Percentiles rank a stretch among this genome's conserved stretches.
Conservation (phyloP, 495 filamentous ascomycete species). For the Aspergillus ostianus region DNA sequence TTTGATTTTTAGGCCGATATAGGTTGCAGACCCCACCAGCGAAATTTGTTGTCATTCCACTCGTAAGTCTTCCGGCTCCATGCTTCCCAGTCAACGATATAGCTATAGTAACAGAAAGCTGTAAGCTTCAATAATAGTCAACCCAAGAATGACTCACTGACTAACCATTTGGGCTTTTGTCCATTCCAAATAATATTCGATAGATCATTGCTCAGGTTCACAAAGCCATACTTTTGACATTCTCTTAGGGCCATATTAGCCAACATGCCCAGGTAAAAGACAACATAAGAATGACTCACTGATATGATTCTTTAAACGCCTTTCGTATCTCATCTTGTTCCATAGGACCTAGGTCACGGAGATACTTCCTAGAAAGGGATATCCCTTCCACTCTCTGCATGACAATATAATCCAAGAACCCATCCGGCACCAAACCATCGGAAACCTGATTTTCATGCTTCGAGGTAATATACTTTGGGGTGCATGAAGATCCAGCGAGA, state of each 20-base stretch:
- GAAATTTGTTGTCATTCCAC: slow-evolving; percentile 8
- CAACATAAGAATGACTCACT: neutral
- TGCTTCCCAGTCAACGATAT: slow-evolving; percentile 12
- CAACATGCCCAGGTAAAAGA: neutral
- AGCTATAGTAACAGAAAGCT: slow-evolving; percentile 9
- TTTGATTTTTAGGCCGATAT: too few relatives aligned
- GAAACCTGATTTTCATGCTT: slow-evolving; percentile 6
- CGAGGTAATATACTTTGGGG: slow-evolving; percentile 7
- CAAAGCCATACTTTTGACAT: slow-evolving; percentile 4
- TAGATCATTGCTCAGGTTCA: slow-evolving; percentile 1
- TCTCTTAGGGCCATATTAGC: neutral
- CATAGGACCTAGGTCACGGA: neutral
- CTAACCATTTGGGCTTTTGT: slow-evolving; percentile 8
- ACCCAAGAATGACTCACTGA: neutral
- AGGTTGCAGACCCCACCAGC: too few relatives aligned
- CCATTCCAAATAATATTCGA: slow-evolving; percentile 11
- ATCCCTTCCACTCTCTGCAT: slow-evolving; percentile 4
- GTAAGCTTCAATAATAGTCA: slow-evolving; percentile 2
- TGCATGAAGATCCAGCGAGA: neutral
- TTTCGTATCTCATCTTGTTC: neutral
- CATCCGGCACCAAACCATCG: slow-evolving; percentile 2
- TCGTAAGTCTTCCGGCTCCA: slow-evolving; percentile 6
- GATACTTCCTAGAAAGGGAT: slow-evolving; percentile 3
- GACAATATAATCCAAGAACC: slow-evolving; percentile 5
- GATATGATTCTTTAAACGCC: slow-evolving; percentile 4